Evolutionary conservation across 345 rosid genomes (phyloP), one percentile per base, ranked within the genome.

Genomic region (Camelina laxa): DNA sequence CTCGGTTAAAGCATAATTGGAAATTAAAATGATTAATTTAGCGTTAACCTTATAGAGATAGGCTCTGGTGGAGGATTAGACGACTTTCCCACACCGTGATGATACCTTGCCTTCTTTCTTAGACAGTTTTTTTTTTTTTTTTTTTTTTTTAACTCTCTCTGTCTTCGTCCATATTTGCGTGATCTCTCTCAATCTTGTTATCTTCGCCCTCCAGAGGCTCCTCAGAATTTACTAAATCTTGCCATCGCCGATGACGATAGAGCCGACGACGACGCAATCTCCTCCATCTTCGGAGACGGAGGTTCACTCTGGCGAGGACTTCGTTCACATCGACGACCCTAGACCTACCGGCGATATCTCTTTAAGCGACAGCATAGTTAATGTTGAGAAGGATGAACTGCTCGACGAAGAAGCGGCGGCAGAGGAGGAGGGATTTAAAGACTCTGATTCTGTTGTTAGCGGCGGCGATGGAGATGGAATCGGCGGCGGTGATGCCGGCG

Each of bases 281-380:
- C 62, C 69, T 31, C 62, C 48, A 8, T 44, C 85, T 35, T 69
- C 82, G 62, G 93, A 88, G 57, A 9, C 77, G 22, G 87, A 66
- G 4, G 35, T 60, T 36, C 55, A 81, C 38, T 51, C 81, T 2
- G 82, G 81, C 2, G 96, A 90, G 58, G 97, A 92, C 69, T 93
- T 84, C 71, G 83, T 93, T 76, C 91, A 89, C 83, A 81, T 93
- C 76, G 98, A 91, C 30, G 87, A 79, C 47, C 91, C 95, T 12
- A 79, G 61, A 48, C 85, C 85, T 14, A 62, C 73, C 53, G 82
- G 68, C 10, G 87, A 83, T 58, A 65, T 79, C 3, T 65, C 81
- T 16, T 80, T 90, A 67, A 80, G 96, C 70, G 97, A 87, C 80
- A 93, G 96, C 84, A 84, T 89, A 66, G 93, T 90, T 54, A 87